phyloP scores from a whole-genome alignment of 306 rosid species.

The Cicer chorassanicum region DNA sequence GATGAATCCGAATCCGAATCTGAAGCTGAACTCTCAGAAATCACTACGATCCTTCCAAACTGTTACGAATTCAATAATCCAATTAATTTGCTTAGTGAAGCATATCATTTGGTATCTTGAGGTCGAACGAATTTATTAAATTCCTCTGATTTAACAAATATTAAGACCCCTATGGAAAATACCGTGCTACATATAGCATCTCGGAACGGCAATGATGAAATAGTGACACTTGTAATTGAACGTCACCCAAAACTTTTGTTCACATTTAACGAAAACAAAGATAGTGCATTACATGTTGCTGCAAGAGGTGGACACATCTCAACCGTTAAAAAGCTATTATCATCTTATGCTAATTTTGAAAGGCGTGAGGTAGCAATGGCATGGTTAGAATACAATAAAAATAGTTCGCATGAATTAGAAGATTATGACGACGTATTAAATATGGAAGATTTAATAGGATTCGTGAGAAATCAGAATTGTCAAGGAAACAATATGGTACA shows the following conservation, averaged over 20 bases:
- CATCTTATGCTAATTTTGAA: not conserved
- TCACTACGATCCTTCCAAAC: not conserved
- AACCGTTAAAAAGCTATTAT: not conserved
- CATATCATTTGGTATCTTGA: not conserved
- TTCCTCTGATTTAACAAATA: not conserved
- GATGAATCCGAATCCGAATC: not conserved
- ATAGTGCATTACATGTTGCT: conserved; percentile 38
- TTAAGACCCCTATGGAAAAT: not conserved
- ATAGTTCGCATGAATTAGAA: no score
- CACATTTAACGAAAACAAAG: not conserved
- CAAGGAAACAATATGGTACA: conserved; percentile 37
- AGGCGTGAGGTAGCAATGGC: not conserved
- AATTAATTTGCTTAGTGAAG: not conserved
- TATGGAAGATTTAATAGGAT: not conserved
- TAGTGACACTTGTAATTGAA: not conserved
- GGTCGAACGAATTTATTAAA: not conserved
- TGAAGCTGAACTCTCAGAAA: not conserved
- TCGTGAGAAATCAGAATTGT: not conserved
- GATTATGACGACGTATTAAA: not conserved
- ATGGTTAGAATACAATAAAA: not conserved
- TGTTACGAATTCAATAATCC: not conserved
- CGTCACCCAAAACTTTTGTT: conserved; percentile 23
- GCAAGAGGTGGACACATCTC: conserved; percentile 15
- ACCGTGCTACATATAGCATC: conserved; percentile 2
- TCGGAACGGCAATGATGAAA: not conserved